Conservation (phyloP, 1,139 yeast species). For the Zygoascus meyerae region DNA sequence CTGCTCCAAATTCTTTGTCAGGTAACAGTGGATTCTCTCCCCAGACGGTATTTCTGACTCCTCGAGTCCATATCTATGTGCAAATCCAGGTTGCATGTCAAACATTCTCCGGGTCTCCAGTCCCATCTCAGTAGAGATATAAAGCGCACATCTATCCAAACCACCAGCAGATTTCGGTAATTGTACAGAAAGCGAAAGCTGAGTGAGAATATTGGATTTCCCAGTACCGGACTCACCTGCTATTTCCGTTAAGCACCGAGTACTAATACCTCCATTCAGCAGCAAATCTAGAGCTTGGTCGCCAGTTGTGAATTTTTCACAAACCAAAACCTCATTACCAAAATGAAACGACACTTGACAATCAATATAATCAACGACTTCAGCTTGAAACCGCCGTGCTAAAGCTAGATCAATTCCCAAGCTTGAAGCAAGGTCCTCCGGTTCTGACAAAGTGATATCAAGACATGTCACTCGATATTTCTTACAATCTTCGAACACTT, state of each 20-base stretch:
- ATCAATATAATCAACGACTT: neutral
- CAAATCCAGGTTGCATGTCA: conserved; percentile 14
- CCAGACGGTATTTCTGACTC: conserved; percentile 28
- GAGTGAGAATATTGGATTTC: conserved; percentile 70
- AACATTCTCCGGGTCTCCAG: conserved; percentile 45
- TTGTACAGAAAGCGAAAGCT: conserved; percentile 55
- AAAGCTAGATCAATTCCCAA: conserved; percentile 46
- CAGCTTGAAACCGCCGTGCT: conserved; percentile 24
- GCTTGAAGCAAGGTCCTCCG: conserved; percentile 40
- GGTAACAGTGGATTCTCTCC: conserved; percentile 53
- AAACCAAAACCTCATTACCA: conserved; percentile 24
- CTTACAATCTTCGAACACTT: conserved; percentile 24
- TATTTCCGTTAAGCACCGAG: conserved; percentile 67
- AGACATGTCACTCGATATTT: conserved; percentile 33
- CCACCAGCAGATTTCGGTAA: conserved; percentile 44
- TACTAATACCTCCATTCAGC: conserved; percentile 64
- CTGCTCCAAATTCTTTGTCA: conserved; percentile 62
- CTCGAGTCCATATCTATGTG: conserved; percentile 5
- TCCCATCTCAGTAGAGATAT: conserved; percentile 71
- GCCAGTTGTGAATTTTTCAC: conserved; percentile 53
- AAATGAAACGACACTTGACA: conserved; percentile 3
- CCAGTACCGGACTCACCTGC: conserved; percentile 85
- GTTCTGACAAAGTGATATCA: conserved; percentile 40
- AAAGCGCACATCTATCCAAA: conserved; percentile 46
- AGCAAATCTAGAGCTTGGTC: conserved; percentile 48